Base-by-base conservation (phyloP, 257 asterid genomes). In the Solanum tacnaense region DNA sequence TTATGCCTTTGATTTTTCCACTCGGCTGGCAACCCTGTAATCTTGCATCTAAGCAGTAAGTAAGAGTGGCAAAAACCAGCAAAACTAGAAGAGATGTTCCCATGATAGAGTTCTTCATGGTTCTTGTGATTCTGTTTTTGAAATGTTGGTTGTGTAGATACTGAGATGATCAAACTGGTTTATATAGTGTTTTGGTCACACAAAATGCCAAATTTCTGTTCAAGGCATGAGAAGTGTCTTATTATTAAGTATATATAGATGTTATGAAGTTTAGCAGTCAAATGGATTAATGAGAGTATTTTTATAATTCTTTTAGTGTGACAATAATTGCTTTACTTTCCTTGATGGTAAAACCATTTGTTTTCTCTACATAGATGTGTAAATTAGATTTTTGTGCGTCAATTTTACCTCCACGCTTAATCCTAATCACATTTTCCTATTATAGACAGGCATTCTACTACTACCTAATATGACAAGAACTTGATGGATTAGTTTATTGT, bases 1-100 rank as follows among this genome's bases (percentile, higher is more conserved):
- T 91, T 85, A 36, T 89, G 41, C 91, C 93, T 35, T 13, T 81
- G 38, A 90, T 89, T 13, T 70, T 89, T 13, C 93, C 94, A 35
- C 91, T 93, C 11, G 94, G 92, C 58, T 88, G 88, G 86, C 94
- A 93, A 3, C 88, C 29, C 83, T 32, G 65, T 25, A 58, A 44
- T 46, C 85, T 36, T 21, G 72, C 74, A 31, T 46, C 31, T n/a
- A 35, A 83, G 41, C 10, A 44, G 44, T 9, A 41, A 58, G 89
- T 84, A 70, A 88, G 15, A 13, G 9, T 65, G 44, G 39, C 9
- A 34, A 89, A 83, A 52, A 90, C 2, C 73, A 89, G n/a, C 7
- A 92, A 38, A 29, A 89, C 10, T 34, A 84, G 79, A 20, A 90
- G 83, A 4, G 74, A 73, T 39, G 44, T 10, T 58, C 27, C 65